Evolutionary conservation across 2,329 filamentous ascomycete species (phyloP), one percentile per base, ranked within the genome.

Genomic region (Aspergillus versicolor): DNA sequence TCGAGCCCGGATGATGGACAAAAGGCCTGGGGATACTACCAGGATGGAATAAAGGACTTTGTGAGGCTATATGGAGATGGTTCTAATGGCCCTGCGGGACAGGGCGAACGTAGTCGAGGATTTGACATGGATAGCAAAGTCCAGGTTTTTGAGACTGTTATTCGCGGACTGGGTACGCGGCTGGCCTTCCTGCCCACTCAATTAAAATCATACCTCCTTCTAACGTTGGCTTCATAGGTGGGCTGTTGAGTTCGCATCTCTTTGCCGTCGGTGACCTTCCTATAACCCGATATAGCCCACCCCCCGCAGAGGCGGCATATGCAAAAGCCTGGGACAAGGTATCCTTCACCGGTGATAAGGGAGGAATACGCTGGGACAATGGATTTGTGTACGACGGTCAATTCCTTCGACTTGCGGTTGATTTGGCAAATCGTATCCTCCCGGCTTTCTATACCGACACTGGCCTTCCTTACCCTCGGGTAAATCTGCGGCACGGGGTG

Each of bases 81-180:
- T 2, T 86, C 86, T 30, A 75, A 80, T 8, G 88, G 89, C 3
- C 79, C 84, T 13, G 81, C 82, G 5, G 91, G 90, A 6, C 82
- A 84, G 68, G 93, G 93, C 3, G 79, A 83, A 56, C 82, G 91
- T 62, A 87, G 87, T 3, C 84, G 86, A 54, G 94, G 92, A 0
- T 99, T 99, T 68, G 91, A 99, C 73, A 80, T 96, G 41, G 93
- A 99, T 75, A 96, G 92, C 78, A 99, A 97, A 75, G 94, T 99
- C 2, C 93, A 99, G 76, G 91, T 99, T 40, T 99, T 99, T 69
- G 94, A 99, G 78, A 97, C 93, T 0, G 93, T 96, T 37, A 99
- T 99, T 65, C 84, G 94, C 57, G 94, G 93, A 15, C 84, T 77
- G 54, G 75, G 74, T 76, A 68, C 56, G 71, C 24, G 32, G 27